Percentiles rank a stretch among this genome's conserved stretches.
These are phyloP conservation scores for Epichloe baconii DNA, from an alignment of 2,329 filamentous ascomycete genomes.

Conservation along the genomic window DNA sequence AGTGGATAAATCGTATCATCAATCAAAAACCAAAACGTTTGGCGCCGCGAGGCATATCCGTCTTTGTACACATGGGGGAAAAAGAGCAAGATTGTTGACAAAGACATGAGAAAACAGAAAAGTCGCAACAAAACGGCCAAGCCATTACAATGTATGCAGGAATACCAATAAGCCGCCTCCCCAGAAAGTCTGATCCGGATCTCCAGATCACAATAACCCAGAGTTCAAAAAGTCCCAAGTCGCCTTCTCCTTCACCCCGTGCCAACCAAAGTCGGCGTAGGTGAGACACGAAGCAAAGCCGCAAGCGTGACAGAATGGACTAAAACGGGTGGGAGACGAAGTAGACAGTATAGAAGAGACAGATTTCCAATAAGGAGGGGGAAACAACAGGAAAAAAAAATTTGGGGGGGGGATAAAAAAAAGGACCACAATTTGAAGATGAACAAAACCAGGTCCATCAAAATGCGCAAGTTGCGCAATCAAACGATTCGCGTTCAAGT, in stretches of 20 bases:
- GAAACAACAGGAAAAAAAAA: not conserved
- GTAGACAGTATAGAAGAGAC: not conserved
- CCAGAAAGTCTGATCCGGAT: not conserved
- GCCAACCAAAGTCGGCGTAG: not conserved
- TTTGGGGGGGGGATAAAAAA: not conserved
- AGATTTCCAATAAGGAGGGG: not conserved
- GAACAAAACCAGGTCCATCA: not conserved
- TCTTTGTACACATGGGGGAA: slow-evolving; percentile 18
- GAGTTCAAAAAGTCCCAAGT: not conserved
- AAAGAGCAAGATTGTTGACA: slow-evolving; percentile 1
- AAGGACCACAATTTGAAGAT: not conserved
- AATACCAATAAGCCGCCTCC: not conserved
- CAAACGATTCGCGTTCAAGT: not conserved
- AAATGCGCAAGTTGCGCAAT: not conserved
- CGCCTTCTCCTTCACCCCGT: not conserved
- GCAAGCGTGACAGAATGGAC: not conserved
- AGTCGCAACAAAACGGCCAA: slow-evolving; percentile 8
- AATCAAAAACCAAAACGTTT: slow-evolving; percentile 14
- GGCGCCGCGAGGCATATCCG: slow-evolving; percentile 26
- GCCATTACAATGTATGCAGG: slow-evolving; percentile 4
- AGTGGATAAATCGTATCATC: not conserved
- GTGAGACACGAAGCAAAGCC: not conserved
- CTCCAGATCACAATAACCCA: not conserved
- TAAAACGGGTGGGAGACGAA: too few relatives aligned
- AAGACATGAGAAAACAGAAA: slow-evolving; percentile 6